phyloP scores from a whole-genome alignment of 352 stramenopile genomes.

The Peronospora destructor region DNA sequence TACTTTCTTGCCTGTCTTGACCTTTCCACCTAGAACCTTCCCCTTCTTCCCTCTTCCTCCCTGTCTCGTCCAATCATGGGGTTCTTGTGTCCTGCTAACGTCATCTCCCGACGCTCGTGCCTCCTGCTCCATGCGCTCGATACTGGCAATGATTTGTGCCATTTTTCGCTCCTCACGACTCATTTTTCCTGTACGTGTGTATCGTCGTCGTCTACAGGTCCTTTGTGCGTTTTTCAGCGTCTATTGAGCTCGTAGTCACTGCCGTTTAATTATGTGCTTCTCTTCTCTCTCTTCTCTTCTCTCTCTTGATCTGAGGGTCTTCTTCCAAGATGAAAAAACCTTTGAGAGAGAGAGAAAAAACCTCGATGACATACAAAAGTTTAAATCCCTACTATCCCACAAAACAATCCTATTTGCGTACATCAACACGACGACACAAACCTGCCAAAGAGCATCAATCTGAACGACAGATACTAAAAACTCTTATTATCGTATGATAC shows the following conservation, averaged over 20 bases:
- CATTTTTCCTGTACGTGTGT: conserved; percentile 30
- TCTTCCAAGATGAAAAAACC: conserved; percentile 26
- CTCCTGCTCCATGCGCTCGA: conserved; percentile 72
- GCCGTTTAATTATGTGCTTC: not conserved
- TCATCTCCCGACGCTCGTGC: conserved; percentile 20
- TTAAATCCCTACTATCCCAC: conserved; percentile 8
- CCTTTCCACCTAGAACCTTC: conserved; percentile 22
- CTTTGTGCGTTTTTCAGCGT: not conserved
- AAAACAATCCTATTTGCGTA: conserved; percentile 11
- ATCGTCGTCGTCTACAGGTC: no score
- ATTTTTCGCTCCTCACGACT: conserved; percentile 73
- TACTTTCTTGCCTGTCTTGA: conserved; percentile 32
- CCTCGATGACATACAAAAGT: conserved; percentile 15
- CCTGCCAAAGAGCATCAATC: conserved; percentile 14
- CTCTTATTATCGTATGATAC: no score
- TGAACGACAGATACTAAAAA: conserved; percentile 20
- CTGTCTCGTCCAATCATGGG: conserved; percentile 20
- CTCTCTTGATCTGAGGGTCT: conserved; percentile 13
- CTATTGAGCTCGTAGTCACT: no score
- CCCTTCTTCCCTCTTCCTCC: conserved; percentile 23
- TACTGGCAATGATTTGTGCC: conserved; percentile 72
- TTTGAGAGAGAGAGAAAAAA: conserved; percentile 10
- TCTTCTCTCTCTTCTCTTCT: not conserved
- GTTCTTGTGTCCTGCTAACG: conserved; percentile 15
- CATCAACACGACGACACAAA: conserved; percentile 15